Percentiles rank a stretch among this genome's conserved stretches.
Evolutionary conservation across 2,329 filamentous ascomycete species (phyloP).

Genomic region (Colletotrichum costaricense): DNA sequence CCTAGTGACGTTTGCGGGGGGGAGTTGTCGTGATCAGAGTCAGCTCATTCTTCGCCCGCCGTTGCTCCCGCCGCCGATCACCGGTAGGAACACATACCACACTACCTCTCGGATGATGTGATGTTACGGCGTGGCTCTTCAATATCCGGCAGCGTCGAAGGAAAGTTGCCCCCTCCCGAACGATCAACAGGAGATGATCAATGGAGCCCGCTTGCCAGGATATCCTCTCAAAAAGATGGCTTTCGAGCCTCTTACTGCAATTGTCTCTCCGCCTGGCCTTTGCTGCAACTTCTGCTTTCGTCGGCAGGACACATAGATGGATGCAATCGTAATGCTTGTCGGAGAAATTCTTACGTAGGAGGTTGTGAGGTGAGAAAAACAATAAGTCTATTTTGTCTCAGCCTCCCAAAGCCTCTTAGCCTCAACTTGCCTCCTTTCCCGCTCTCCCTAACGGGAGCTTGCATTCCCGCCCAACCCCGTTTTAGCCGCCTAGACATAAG

Average conservation of each 20-base stretch:
- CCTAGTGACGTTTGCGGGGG: slow-evolving; percentile 30
- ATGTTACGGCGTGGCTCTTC: not conserved
- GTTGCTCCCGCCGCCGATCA: slow-evolving; percentile 32
- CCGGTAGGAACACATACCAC: slow-evolving; percentile 8
- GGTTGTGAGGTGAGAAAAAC: not conserved
- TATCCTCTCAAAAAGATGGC: not conserved
- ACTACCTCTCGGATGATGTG: not conserved
- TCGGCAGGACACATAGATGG: not conserved
- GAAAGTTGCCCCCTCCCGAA: not conserved
- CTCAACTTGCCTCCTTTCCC: slow-evolving; percentile 22
- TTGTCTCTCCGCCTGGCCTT: not conserved
- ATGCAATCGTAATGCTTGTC: not conserved
- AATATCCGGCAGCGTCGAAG: slow-evolving; percentile 12
- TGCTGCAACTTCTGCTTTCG: slow-evolving; percentile 4
- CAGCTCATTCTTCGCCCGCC: slow-evolving; percentile 18
- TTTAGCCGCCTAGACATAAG: not conserved
- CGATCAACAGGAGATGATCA: not conserved
- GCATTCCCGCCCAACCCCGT: not conserved
- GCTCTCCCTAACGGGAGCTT: slow-evolving; percentile 11
- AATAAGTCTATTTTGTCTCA: slow-evolving; percentile 22
- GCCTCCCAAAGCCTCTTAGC: slow-evolving; percentile 4
- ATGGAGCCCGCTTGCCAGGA: not conserved
- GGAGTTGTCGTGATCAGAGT: slow-evolving; percentile 7
- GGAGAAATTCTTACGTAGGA: not conserved
- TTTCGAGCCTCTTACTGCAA: slow-evolving; percentile 2